Evolutionary conservation across 495 filamentous ascomycete species (phyloP).

Genomic region (Aspergillus olivimuriae): DNA sequence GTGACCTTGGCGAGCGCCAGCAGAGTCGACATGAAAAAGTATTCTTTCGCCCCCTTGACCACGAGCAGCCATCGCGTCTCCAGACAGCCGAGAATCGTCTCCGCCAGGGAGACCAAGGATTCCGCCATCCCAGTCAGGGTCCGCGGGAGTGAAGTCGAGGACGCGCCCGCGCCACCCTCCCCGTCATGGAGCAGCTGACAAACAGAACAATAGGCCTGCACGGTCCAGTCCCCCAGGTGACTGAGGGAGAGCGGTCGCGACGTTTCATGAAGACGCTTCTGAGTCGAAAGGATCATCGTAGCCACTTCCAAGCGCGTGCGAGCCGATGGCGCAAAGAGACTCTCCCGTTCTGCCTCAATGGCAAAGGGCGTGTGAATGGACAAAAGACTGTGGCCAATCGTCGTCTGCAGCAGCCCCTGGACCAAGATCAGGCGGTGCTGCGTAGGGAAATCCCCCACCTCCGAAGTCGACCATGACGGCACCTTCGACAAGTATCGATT

Average conservation of each 20-base stretch:
- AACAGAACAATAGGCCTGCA: conserved; percentile 33
- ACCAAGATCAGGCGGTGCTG: conserved; percentile 28
- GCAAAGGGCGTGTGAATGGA: conserved; percentile 41
- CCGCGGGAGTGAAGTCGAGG: conserved; percentile 21
- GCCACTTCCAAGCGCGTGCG: conserved; percentile 34
- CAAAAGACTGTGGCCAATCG: conserved; percentile 30
- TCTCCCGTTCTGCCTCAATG: conserved; percentile 30
- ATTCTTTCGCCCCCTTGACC: conserved; percentile 40
- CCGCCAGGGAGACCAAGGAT: conserved; percentile 30
- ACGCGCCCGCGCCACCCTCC: conserved; percentile 9
- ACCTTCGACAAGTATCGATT: conserved; percentile 30
- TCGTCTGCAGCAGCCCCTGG: conserved; percentile 31
- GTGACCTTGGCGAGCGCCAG: conserved; percentile 33
- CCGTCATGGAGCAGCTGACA: conserved; percentile 31
- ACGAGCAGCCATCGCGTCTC: conserved; percentile 30
- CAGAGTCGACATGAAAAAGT: conserved; percentile 40
- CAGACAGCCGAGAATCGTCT: conserved; percentile 27
- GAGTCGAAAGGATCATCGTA: conserved; percentile 33
- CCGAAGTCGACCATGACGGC: conserved; percentile 23
- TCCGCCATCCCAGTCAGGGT: conserved; percentile 32
- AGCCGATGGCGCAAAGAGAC: conserved; percentile 34
- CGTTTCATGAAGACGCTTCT: conserved; percentile 28
- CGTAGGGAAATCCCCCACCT: conserved; percentile 16
- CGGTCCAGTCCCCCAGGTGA: conserved; percentile 35
- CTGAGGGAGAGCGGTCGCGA: conserved; percentile 32